Conservation (phyloP, 768 basidiomycete species). For the Paxillus involutus region DNA sequence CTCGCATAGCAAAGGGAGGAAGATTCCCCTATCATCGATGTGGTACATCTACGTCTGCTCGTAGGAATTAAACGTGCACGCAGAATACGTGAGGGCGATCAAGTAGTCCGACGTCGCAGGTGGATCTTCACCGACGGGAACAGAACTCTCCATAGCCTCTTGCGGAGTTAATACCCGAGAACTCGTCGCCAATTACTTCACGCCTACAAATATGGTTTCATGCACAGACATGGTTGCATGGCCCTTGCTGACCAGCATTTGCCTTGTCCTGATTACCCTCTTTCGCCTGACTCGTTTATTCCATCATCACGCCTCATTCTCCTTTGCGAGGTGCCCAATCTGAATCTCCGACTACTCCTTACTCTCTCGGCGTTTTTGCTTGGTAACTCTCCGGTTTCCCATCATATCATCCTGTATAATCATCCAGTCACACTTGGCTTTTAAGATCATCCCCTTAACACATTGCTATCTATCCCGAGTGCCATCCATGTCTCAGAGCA, state of each 20-base stretch:
- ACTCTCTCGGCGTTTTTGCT: slow-evolving; percentile 27
- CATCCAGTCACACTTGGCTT: slow-evolving; percentile 9
- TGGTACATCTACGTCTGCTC: too few relatives aligned
- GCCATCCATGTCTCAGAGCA: slow-evolving; percentile 48
- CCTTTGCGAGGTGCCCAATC: slow-evolving; percentile 25
- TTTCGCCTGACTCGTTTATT: slow-evolving; percentile 25
- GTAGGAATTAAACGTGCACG: not conserved
- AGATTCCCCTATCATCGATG: slow-evolving; percentile 6
- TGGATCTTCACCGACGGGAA: slow-evolving; percentile 28
- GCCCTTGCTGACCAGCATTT: slow-evolving; percentile 24
- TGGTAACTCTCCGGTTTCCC: slow-evolving; percentile 25
- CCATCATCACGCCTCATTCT: slow-evolving; percentile 30
- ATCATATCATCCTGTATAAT: slow-evolving; percentile 25
- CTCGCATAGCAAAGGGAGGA: slow-evolving; percentile 14
- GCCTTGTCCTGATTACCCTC: slow-evolving; percentile 17
- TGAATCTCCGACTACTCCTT: slow-evolving; percentile 29
- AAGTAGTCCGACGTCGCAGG: slow-evolving; percentile 24
- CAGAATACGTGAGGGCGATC: slow-evolving; percentile 14
- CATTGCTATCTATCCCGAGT: slow-evolving; percentile 14
- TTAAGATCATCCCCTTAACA: slow-evolving; percentile 28
- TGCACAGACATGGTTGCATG: slow-evolving; percentile 24
- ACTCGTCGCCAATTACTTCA: slow-evolving; percentile 33
- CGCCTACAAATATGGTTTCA: slow-evolving; percentile 30
- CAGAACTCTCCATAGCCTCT: slow-evolving; percentile 3
- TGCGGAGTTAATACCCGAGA: slow-evolving; percentile 35